These are phyloP conservation scores for Beauveria scarabaeidicola DNA, from an alignment of 2,329 filamentous ascomycete species.

Conservation along the genomic window DNA sequence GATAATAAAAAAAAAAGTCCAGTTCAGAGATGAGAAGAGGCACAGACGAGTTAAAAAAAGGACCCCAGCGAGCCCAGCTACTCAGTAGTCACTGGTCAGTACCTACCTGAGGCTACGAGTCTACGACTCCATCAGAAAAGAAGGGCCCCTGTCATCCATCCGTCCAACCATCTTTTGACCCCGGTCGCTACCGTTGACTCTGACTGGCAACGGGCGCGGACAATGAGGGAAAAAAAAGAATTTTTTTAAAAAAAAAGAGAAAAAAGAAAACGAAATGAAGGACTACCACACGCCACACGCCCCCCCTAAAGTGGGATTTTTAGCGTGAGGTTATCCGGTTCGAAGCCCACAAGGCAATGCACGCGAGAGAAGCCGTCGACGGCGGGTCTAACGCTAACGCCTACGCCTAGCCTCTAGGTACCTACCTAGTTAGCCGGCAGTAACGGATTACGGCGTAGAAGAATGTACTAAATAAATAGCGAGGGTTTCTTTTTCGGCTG, in stretches of 20 bases:
- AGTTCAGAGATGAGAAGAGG: neutral
- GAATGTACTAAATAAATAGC: too few species aligned
- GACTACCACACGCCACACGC: slow-evolving; percentile 10
- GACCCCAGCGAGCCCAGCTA: neutral
- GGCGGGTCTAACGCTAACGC: slow-evolving; percentile 1
- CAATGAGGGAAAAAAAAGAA: neutral
- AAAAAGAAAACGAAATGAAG: slow-evolving; percentile 9
- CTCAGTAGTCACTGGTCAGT: too few species aligned
- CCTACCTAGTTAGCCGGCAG: too few species aligned
- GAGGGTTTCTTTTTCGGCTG: neutral
- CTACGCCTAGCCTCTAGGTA: too few species aligned
- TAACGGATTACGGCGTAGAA: too few species aligned
- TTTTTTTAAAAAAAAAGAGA: neutral
- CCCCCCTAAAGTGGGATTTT: neutral
- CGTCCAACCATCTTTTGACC: neutral
- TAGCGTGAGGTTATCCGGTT: slow-evolving; percentile 10
- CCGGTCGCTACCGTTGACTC: neutral
- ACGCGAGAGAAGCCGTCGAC: slow-evolving; percentile 11
- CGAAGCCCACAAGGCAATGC: slow-evolving; percentile 12
- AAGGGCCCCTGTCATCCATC: neutral
- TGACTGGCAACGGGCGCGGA: slow-evolving; percentile 2
- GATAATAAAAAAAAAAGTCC: too few species aligned
- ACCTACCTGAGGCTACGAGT: too few species aligned
- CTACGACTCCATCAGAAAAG: neutral
- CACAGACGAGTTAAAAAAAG: neutral